Base-by-base conservation (phyloP, 1,284 basidiomycete genomes). In the Lignosus rhinocerotis region DNA sequence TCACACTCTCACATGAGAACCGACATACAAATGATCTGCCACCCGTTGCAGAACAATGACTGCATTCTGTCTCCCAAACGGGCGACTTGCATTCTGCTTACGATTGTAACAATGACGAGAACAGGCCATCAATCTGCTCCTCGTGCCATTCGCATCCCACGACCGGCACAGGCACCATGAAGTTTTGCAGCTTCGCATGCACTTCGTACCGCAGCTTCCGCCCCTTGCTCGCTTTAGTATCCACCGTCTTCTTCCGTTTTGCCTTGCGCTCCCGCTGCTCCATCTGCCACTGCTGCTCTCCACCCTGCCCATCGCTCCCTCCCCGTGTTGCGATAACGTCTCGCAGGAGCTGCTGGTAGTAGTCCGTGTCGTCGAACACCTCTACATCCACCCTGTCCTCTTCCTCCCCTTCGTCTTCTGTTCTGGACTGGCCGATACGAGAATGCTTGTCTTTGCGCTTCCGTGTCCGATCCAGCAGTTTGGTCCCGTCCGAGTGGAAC, bases 161-260 rank as follows among this genome's bases (percentile, higher is more conserved):
- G 1, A 83, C 77, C 6, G 86, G 84, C 5, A 95, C 85, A 10
- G 95, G 94, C 1, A 94, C 92, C 88, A 96, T 96, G 70, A 96
- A 96, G 71, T 94, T 94, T 70, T 93, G 90, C 42, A 96, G 76
- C 76, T 96, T 97, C 68, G 96, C 93, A 70, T 97, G 95, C 1
- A 93, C 87, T 60, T 96, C 90, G 72, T 94, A 96, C 61, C 93
- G 92, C 69, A 61, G 47, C 63, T 64, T 61, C 46, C 49, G 65
- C 2, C 95, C 95, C 76, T 98, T 98, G 71, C 88, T 92, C n/a
- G 93, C 95, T 64, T 90, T 93, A 0, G 94, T 93, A 72, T 97
- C 95, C 11, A 96, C 92, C 59, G 83, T 88, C 76, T 90, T 93
- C 65, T 77, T 78, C 69, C 80, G 81, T 70, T 81, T 80, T 43